Conservation (phyloP, 495 filamentous ascomycete genomes). For the Penicillium psychrofluorescens region DNA sequence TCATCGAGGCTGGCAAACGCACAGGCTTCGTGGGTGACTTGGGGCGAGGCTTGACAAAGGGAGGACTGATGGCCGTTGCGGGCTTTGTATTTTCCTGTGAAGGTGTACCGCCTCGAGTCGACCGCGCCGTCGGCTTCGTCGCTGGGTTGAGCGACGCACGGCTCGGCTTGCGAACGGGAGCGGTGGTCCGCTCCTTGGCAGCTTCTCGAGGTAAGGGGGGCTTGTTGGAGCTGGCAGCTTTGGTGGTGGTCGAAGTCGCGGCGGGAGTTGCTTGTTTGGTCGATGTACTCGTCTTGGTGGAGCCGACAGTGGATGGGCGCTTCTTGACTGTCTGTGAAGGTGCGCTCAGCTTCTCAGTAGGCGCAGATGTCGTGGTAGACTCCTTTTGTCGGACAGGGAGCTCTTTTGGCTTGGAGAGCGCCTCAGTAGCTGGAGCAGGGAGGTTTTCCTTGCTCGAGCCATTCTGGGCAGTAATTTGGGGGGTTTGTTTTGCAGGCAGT, state of each 20-base stretch:
- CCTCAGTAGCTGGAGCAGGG: neutral
- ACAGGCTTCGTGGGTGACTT: conserved; percentile 60
- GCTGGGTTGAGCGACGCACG: conserved; percentile 24
- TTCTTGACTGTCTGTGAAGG: conserved; percentile 28
- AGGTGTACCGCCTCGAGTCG: conserved; percentile 25
- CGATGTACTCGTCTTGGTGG: conserved; percentile 30
- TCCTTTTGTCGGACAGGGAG: too few species aligned
- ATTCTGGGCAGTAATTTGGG: neutral
- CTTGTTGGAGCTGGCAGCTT: conserved; percentile 9
- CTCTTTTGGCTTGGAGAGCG: too few species aligned
- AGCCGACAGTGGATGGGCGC: conserved; percentile 31
- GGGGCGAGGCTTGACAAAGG: conserved; percentile 43
- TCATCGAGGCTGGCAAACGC: conserved; percentile 53
- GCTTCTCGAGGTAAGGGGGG: conserved; percentile 13
- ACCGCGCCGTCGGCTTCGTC: conserved; percentile 19
- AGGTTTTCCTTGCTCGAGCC: conserved; percentile 3
- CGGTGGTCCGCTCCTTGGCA: conserved; percentile 23
- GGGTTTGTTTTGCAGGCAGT: neutral
- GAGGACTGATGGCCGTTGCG: conserved; percentile 10
- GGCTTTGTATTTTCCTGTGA: conserved; percentile 23
- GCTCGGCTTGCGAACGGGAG: conserved; percentile 24
- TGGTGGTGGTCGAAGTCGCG: conserved; percentile 16
- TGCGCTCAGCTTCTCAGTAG: conserved; percentile 16
- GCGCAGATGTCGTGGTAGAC: conserved; percentile 1
- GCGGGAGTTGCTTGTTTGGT: conserved; percentile 13